A percentile compares a stretch with the other conserved stretches of the same genome.
Conservation (phyloP, 139 green algal species). For the Parachlorella kessleri region DNA sequence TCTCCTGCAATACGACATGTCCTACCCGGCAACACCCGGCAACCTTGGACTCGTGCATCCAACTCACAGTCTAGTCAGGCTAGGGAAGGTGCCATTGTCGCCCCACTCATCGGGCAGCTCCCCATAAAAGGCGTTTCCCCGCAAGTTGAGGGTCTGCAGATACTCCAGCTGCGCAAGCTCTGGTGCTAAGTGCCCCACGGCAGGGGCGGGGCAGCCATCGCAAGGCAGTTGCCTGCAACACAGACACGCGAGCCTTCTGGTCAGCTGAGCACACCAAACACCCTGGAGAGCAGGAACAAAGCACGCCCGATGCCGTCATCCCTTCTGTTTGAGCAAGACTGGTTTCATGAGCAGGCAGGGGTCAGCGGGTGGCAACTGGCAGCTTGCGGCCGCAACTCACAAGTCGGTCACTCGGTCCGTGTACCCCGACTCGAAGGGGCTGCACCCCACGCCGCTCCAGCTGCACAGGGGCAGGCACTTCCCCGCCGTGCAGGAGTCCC, state of each 20-base stretch:
- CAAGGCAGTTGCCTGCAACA: not conserved
- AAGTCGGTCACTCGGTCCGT: not conserved
- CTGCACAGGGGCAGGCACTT: not conserved
- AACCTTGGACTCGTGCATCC: too few species aligned
- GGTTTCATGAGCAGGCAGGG: not conserved
- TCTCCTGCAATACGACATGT: too few species aligned
- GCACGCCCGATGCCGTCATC: too few species aligned
- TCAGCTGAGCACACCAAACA: too few species aligned
- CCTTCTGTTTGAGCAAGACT: too few species aligned
- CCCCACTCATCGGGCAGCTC: not conserved
- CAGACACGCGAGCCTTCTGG: too few species aligned
- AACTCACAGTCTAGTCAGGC: not conserved
- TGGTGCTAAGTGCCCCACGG: not conserved
- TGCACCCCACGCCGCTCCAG: not conserved
- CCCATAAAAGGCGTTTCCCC: not conserved
- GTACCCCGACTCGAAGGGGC: not conserved
- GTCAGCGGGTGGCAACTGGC: conserved; percentile 9
- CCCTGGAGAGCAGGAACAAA: too few species aligned
- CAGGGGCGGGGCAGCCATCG: not conserved
- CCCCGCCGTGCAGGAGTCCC: not conserved
- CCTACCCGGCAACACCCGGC: too few species aligned
- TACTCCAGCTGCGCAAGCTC: not conserved
- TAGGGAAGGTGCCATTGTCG: not conserved
- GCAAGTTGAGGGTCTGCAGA: not conserved
- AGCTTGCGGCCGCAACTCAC: not conserved